These are phyloP conservation scores for Kluyveromyces marxianus DNA, from an alignment of 1,139 yeast genomes.

Conservation along the genomic window DNA sequence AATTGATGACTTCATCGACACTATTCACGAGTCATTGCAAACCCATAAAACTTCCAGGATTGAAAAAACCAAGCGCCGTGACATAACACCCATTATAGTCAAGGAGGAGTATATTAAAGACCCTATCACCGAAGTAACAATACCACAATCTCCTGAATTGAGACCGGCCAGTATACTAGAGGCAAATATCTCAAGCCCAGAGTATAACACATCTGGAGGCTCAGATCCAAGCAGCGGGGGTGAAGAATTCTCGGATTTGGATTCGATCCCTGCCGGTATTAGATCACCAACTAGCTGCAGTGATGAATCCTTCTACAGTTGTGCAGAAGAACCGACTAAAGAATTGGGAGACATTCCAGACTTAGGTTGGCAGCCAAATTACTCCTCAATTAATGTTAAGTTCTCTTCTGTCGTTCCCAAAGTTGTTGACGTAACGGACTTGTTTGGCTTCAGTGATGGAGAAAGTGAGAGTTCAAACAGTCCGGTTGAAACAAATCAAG, in stretches of 20 bases:
- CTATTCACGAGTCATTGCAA: conserved; percentile 1
- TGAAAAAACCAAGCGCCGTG: not conserved
- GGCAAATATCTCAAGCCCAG: conserved; percentile 12
- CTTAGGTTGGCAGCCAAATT: too few species aligned
- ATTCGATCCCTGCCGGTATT: conserved; percentile 8
- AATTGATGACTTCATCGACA: conserved; percentile 1
- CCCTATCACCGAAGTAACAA: not conserved
- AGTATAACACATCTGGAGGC: conserved; percentile 16
- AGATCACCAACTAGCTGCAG: not conserved
- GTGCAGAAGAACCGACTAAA: conserved; percentile 5
- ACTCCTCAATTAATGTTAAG: too few species aligned
- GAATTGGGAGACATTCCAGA: not conserved
- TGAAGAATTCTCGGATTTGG: conserved; percentile 20
- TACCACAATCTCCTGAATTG: not conserved
- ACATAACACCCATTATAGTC: not conserved
- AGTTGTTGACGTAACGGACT: too few species aligned
- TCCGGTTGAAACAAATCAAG: too few species aligned
- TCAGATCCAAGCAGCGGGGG: conserved; percentile 22
- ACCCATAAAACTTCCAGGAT: conserved; percentile 1
- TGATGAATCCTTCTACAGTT: conserved; percentile 8
- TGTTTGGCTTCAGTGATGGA: too few species aligned
- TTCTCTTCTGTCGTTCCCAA: too few species aligned
- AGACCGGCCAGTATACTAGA: not conserved
- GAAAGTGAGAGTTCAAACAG: too few species aligned
- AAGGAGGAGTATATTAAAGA: not conserved